Conservation (phyloP, 345 rosid genomes). For the Theobroma cacao region DNA sequence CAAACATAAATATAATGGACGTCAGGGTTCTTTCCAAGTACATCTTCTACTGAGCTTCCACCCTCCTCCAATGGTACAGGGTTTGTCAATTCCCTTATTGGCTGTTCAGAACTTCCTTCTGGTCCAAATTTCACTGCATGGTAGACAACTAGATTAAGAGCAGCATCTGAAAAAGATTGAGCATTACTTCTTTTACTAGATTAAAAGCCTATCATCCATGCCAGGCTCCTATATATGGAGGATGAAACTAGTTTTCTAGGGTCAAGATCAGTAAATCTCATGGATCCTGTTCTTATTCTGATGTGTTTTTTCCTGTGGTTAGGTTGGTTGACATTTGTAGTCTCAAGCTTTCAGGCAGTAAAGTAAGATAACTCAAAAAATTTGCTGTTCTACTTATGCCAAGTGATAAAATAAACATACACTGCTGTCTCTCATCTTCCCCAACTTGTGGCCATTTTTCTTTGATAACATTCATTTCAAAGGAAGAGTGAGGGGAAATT, state of each 20-base stretch:
- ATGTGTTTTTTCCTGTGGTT: background rate
- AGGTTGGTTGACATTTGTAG: background rate
- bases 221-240: background rate
- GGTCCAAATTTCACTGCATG: constrained; percentile 52
- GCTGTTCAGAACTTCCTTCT: constrained; percentile 40
- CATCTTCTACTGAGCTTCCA: constrained; percentile 53
- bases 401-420: background rate
- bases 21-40: constrained; percentile 63
- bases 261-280: background rate
- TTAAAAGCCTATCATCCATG: background rate
- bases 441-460: background rate
- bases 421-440: background rate
- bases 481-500: background rate
- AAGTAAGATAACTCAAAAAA: background rate
- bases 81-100: constrained; percentile 51
- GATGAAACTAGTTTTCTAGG: constrained; percentile 8
- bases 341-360: background rate
- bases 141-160: constrained; percentile 2
- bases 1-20: constrained; percentile 76
- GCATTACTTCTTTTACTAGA: background rate
- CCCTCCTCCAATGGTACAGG: constrained; percentile 62
- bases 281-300: background rate
- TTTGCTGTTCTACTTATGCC: background rate
- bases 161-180: background rate
- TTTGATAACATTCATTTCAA: background rate